Percentiles rank a stretch among this genome's conserved stretches.
phyloP scores from a whole-genome alignment of 1,284 basidiomycete species.

The Schizophyllum amplum region DNA sequence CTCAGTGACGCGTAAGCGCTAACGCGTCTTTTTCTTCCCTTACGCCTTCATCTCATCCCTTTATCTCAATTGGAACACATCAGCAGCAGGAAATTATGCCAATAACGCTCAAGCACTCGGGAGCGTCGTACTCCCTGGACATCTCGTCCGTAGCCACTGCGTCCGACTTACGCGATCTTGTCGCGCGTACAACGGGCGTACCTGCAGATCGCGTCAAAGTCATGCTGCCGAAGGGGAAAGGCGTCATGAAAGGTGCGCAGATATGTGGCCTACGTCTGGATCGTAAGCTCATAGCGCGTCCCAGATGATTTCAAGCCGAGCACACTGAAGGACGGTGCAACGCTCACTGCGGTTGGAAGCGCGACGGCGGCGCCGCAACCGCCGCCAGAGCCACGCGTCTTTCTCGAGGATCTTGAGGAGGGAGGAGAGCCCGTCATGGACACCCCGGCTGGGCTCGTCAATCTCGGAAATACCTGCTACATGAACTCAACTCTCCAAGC shows the following conservation, averaged over 20 bases:
- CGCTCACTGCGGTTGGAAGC: background rate
- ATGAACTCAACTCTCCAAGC: constrained; percentile 95
- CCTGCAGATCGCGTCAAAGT: background rate
- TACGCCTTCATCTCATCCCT: background rate
- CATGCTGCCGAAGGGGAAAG: background rate
- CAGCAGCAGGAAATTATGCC: too few species aligned
- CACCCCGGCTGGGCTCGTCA: constrained; percentile 17
- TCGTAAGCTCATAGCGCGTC: background rate
- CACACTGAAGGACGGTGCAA: background rate
- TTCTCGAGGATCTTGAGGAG: background rate
- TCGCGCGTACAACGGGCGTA: background rate
- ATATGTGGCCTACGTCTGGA: background rate
- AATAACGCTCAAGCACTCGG: background rate
- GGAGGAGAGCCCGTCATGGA: background rate
- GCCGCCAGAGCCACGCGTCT: background rate
- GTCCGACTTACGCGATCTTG: background rate
- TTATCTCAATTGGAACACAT: too few species aligned
- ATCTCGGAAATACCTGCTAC: constrained; percentile 88
- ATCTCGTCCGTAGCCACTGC: background rate
- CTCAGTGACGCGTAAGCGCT: background rate
- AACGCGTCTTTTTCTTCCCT: background rate
- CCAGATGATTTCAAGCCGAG: background rate
- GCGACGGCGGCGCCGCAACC: background rate
- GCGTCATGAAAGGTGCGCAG: background rate
- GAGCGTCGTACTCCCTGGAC: background rate